Percentiles rank a stretch among this genome's conserved stretches.
Conservation (phyloP, 805 yeast genomes). For the Priceomyces haplophilus region DNA sequence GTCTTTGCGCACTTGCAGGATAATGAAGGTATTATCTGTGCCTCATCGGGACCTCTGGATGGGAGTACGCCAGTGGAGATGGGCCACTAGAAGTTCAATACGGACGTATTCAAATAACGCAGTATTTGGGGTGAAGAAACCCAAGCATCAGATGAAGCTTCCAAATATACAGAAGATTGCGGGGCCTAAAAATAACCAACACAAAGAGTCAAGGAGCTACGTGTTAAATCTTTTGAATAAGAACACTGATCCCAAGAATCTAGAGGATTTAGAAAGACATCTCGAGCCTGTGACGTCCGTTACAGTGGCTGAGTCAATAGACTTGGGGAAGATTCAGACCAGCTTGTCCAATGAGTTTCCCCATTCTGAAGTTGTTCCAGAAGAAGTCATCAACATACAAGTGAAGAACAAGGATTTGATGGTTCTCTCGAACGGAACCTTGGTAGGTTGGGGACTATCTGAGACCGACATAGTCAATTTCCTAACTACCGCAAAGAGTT, state of each 20-base stretch:
- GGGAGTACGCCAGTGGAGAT: no score
- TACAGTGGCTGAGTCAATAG: conserved; percentile 70
- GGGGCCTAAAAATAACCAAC: conserved; percentile 20
- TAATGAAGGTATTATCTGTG: no score
- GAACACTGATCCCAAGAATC: conserved; percentile 14
- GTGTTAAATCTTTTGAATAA: conserved; percentile 25
- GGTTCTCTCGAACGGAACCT: conserved; percentile 71
- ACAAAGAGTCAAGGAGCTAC: conserved; percentile 21
- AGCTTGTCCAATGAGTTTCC: conserved; percentile 7
- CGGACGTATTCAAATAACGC: background rate
- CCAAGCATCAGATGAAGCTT: conserved; percentile 16
- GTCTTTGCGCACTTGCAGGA: no score
- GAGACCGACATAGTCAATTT: conserved; percentile 53
- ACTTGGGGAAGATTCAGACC: conserved; percentile 45
- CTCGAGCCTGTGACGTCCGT: conserved; percentile 59
- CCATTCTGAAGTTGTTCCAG: conserved; percentile 46
- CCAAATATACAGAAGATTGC: conserved; percentile 29
- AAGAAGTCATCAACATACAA: conserved; percentile 62
- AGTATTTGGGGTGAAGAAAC: background rate
- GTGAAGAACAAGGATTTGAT: conserved; percentile 50
- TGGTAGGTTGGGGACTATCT: conserved; percentile 78
- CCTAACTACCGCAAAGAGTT: conserved; percentile 49
- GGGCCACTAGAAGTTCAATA: background rate
- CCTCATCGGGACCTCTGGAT: no score
- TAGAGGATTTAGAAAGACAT: conserved; percentile 23